A percentile compares a stretch with the other conserved stretches of the same genome.
Conservation (phyloP, 768 basidiomycete genomes). For the Boletus patriciae region DNA sequence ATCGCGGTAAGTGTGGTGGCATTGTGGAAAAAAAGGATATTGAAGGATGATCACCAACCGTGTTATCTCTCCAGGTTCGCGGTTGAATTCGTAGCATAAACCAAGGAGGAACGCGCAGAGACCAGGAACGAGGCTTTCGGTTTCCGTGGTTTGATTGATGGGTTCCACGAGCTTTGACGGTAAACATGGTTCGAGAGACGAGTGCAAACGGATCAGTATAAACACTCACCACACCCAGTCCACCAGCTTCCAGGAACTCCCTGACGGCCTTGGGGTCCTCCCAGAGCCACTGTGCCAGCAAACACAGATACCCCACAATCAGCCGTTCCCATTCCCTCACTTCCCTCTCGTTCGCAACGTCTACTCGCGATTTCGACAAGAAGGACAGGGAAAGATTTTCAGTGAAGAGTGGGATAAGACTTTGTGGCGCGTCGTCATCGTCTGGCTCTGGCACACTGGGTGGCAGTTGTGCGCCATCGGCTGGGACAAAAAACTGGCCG, state of each 20-base stretch:
- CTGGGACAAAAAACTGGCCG: slow-evolving; percentile 72
- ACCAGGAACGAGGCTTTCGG: slow-evolving; percentile 84
- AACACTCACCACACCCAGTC: slow-evolving; percentile 79
- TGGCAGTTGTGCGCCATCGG: slow-evolving; percentile 52
- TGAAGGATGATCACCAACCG: slow-evolving; percentile 49
- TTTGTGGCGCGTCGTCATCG: slow-evolving; percentile 66
- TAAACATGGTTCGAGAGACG: not conserved
- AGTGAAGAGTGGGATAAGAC: slow-evolving; percentile 78
- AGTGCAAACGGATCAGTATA: not conserved
- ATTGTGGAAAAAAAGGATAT: too few relatives aligned
- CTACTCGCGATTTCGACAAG: slow-evolving; percentile 63
- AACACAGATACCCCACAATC: slow-evolving; percentile 78
- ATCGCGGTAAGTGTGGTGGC: not conserved
- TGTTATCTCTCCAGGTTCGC: slow-evolving; percentile 94
- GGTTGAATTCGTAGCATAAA: slow-evolving; percentile 94
- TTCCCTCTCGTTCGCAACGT: slow-evolving; percentile 58
- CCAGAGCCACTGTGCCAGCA: slow-evolving; percentile 95
- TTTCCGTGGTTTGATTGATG: slow-evolving; percentile 85
- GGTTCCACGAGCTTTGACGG: slow-evolving; percentile 81
- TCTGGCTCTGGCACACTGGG: slow-evolving; percentile 39
- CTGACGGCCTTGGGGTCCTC: slow-evolving; percentile 87
- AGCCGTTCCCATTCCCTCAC: slow-evolving; percentile 88
- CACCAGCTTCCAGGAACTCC: slow-evolving; percentile 89
- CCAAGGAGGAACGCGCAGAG: slow-evolving; percentile 91
- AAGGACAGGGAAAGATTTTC: slow-evolving; percentile 90